Conservation (phyloP, 805 yeast genomes). For the Monosporozyma yasuniensis region DNA sequence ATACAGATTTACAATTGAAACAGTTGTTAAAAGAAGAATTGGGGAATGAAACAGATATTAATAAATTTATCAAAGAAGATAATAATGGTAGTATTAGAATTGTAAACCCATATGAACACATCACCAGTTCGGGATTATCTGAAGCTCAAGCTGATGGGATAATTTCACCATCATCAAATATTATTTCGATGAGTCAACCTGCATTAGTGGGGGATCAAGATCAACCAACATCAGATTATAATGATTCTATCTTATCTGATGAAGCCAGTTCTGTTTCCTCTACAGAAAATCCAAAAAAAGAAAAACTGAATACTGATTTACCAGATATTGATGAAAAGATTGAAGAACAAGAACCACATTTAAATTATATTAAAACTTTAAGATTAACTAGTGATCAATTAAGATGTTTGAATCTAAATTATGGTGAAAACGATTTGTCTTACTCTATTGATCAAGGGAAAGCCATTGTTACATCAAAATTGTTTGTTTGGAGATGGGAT, state of each 20-base stretch:
- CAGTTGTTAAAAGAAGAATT: constrained; percentile 71
- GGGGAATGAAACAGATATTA: constrained; percentile 41
- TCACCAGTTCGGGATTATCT: not conserved
- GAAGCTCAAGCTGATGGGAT: not conserved
- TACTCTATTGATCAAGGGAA: constrained; percentile 80
- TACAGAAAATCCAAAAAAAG: not conserved
- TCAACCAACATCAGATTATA: not conserved
- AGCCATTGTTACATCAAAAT: constrained; percentile 61
- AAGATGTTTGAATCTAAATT: constrained; percentile 56
- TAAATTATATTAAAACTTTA: constrained; percentile 68
- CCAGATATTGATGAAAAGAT: not conserved
- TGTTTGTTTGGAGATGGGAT: constrained; percentile 74
- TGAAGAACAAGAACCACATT: not conserved
- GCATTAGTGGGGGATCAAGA: constrained; percentile 1
- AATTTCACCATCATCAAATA: not conserved
- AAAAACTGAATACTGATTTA: constrained; percentile 1
- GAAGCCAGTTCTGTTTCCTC: not conserved
- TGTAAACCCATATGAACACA: constrained; percentile 28
- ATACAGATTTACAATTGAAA: constrained; percentile 66
- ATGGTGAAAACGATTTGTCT: constrained; percentile 70
- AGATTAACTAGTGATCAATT: constrained; percentile 88
- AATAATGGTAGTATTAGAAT: constrained; percentile 61
- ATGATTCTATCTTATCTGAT: constrained; percentile 7
- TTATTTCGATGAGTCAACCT: constrained; percentile 12
- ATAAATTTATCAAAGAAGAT: constrained; percentile 45